Evolutionary conservation across 352 stramenopile species (phyloP).

Genomic region (Globisporangium lucens): DNA sequence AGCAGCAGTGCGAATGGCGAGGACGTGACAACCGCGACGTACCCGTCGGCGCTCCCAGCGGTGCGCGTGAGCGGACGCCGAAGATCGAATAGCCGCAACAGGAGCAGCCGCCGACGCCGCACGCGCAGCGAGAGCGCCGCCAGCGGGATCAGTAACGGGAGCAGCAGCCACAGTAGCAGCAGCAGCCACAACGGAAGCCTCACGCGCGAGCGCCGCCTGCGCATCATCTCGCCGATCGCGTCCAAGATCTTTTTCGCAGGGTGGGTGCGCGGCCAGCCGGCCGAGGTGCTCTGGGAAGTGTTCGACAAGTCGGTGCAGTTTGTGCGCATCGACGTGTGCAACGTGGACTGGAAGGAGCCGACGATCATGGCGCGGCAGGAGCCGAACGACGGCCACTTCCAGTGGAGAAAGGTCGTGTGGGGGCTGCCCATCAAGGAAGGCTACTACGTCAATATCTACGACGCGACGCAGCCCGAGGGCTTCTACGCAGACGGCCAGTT

Average conservation of each 20-base stretch:
- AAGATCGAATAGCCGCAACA: slow-evolving; percentile 31
- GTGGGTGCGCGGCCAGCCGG: slow-evolving; percentile 76
- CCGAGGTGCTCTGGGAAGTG: slow-evolving; percentile 76
- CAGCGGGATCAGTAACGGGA: slow-evolving; percentile 11
- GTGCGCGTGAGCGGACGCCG: slow-evolving; percentile 23
- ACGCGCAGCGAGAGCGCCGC: slow-evolving; percentile 36
- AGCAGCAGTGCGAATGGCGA: neutral
- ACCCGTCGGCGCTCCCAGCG: slow-evolving; percentile 14
- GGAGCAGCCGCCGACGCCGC: slow-evolving; percentile 27
- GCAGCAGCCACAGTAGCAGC: slow-evolving; percentile 23
- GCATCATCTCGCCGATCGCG: slow-evolving; percentile 47
- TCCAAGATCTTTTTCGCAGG: slow-evolving; percentile 47
- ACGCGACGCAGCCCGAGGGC: slow-evolving; percentile 44
- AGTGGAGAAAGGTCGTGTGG: slow-evolving; percentile 82
- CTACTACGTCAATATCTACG: slow-evolving; percentile 89
- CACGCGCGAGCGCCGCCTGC: slow-evolving; percentile 34
- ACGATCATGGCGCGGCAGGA: slow-evolving; percentile 71
- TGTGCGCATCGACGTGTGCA: slow-evolving; percentile 86
- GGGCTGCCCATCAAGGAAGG: slow-evolving; percentile 81
- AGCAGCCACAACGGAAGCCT: slow-evolving; percentile 14
- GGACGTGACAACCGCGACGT: slow-evolving; percentile 14
- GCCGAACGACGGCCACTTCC: slow-evolving; percentile 64
- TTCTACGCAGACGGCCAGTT: slow-evolving; percentile 33
- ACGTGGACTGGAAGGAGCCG: slow-evolving; percentile 74
- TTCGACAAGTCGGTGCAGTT: slow-evolving; percentile 62